Evolutionary conservation across 352 stramenopile genomes (phyloP).

Genomic region (Pythium volutum): DNA sequence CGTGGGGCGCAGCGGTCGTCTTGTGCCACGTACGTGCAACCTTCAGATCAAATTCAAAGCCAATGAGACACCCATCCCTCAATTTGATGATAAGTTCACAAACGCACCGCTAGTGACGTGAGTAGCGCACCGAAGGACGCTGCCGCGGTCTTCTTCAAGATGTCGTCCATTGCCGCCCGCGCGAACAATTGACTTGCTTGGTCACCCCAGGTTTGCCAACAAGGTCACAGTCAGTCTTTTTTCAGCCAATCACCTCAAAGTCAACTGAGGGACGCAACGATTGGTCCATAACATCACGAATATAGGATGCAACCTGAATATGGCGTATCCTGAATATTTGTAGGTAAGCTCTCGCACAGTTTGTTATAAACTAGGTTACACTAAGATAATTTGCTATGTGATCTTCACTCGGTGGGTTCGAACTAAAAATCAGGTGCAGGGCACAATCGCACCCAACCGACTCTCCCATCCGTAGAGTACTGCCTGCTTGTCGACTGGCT

Average conservation of each 20-base stretch:
- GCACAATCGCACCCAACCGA: no score
- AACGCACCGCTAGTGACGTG: conserved; percentile 53
- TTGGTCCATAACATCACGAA: neutral
- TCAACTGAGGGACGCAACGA: neutral
- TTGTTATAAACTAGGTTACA: neutral
- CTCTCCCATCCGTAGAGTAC: no score
- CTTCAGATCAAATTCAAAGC: conserved; percentile 26
- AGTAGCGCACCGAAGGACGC: conserved; percentile 66
- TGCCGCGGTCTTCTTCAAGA: conserved; percentile 53
- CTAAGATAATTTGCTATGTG: neutral
- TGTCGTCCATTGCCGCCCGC: conserved; percentile 49
- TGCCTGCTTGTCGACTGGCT: no score
- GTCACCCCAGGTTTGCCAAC: neutral
- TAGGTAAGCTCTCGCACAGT: neutral
- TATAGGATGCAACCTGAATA: neutral
- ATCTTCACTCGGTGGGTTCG: neutral
- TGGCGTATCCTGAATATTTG: neutral
- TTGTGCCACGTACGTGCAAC: conserved; percentile 55
- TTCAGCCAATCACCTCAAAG: conserved; percentile 3
- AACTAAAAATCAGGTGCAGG: conserved; percentile 4
- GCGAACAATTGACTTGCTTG: neutral
- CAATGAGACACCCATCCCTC: neutral
- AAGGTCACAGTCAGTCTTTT: neutral
- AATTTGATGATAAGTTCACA: neutral
- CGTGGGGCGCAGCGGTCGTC: neutral